Conservation (phyloP, 1,284 basidiomycete species). For the Taiwanofungus camphoratus region DNA sequence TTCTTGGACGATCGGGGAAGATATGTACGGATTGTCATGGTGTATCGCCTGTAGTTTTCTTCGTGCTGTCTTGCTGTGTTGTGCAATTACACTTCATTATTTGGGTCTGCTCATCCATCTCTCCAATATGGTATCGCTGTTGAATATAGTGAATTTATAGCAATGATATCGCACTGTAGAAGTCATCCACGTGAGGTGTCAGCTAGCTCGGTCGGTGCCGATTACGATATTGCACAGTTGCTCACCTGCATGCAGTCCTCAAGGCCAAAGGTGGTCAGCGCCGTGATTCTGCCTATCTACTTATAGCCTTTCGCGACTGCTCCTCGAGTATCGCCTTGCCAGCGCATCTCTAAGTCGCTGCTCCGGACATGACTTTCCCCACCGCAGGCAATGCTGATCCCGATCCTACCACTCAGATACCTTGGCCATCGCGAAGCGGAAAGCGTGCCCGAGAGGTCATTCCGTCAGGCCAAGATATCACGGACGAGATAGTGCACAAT, state of each 20-base stretch:
- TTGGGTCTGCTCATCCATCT: not conserved
- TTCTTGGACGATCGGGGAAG: slow-evolving; percentile 5
- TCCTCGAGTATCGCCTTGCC: slow-evolving; percentile 7
- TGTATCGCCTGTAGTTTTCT: slow-evolving; percentile 9
- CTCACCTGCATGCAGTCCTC: slow-evolving; percentile 7
- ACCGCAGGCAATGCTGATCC: slow-evolving; percentile 54
- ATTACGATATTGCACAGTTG: not conserved
- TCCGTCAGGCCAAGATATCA: slow-evolving; percentile 8
- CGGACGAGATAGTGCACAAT: slow-evolving; percentile 1
- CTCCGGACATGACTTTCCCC: slow-evolving; percentile 42
- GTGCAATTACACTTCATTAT: slow-evolving; percentile 13
- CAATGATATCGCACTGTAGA: no score
- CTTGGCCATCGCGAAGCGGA: slow-evolving; percentile 57
- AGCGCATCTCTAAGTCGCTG: slow-evolving; percentile 1
- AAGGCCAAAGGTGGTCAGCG: slow-evolving; percentile 4
- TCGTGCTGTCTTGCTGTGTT: slow-evolving; percentile 14
- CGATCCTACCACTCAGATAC: slow-evolving; percentile 67
- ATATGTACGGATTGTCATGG: slow-evolving; percentile 2
- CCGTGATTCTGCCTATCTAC: slow-evolving; percentile 1
- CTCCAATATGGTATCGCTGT: no score
- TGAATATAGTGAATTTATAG: no score
- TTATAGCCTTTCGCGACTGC: slow-evolving; percentile 2
- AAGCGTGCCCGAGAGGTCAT: slow-evolving; percentile 18
- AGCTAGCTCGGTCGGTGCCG: no score
- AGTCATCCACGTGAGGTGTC: no score